Evolutionary conservation across 2,329 filamentous ascomycete species (phyloP).

Genomic region (Paecilomyces dactylethromorphus): DNA sequence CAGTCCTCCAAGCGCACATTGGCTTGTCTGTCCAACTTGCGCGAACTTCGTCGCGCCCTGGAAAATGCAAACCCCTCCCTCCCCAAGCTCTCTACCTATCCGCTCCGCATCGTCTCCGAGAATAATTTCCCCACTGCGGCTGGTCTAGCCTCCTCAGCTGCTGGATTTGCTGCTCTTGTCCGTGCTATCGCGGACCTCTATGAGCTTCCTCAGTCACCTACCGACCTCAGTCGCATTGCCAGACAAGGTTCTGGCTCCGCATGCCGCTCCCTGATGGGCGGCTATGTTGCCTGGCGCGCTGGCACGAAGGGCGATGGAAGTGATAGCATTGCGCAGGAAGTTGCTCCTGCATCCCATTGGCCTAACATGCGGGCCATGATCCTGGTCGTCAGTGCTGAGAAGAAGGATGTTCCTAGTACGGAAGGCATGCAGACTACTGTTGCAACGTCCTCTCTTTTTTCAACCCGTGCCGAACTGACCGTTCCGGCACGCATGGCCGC

Average conservation of each 20-base stretch:
- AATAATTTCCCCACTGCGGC: constrained; percentile 99
- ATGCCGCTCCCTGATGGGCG: constrained; percentile 86
- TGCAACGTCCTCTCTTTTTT: constrained; percentile 80
- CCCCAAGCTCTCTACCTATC: constrained; percentile 71
- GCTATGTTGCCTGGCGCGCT: constrained; percentile 91
- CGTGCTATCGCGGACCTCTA: constrained; percentile 87
- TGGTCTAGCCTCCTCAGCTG: constrained; percentile 64
- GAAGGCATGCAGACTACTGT: constrained; percentile 97
- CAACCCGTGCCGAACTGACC: constrained; percentile 64
- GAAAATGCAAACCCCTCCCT: constrained; percentile 66
- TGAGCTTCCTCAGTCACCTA: constrained; percentile 70
- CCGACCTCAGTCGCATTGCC: constrained; percentile 81
- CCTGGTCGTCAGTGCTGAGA: constrained; percentile 83
- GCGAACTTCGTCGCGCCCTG: constrained; percentile 66
- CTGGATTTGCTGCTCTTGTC: constrained; percentile 62
- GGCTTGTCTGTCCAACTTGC: constrained; percentile 84
- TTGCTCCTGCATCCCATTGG: constrained; percentile 87
- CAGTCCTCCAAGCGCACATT: constrained; percentile 77
- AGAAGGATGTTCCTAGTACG: constrained; percentile 91
- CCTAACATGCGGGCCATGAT: constrained; percentile 89
- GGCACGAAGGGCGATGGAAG: constrained; percentile 69
- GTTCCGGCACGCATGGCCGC: constrained; percentile 76
- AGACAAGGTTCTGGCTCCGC: constrained; percentile 92
- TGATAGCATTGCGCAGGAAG: constrained; percentile 81
- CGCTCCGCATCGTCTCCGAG: constrained; percentile 82